Evolutionary conservation across 2,329 filamentous ascomycete species (phyloP).

Genomic region (Botryotinia calthae): DNA sequence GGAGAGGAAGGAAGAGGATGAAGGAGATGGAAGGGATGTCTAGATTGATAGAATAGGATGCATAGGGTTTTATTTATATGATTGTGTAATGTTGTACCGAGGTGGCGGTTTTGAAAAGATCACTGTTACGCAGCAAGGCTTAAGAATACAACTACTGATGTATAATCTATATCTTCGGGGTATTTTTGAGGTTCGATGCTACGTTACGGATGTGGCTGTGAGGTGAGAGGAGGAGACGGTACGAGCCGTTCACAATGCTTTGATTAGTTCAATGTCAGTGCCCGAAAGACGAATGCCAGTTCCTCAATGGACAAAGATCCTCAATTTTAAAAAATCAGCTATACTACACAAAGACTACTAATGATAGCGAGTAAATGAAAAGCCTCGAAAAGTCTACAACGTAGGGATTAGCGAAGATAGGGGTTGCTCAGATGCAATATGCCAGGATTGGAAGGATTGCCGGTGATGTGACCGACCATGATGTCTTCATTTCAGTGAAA

Average conservation of each 20-base stretch:
- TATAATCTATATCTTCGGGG: neutral
- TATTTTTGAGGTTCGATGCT: neutral
- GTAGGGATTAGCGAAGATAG: neutral
- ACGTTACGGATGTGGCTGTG: neutral
- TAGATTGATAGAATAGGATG: neutral
- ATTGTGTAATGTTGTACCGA: neutral
- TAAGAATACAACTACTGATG: neutral
- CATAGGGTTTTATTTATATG: neutral
- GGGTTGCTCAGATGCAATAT: neutral
- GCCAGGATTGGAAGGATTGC: neutral
- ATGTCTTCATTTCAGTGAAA: neutral
- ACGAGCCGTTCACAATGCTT: neutral
- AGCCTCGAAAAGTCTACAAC: neutral
- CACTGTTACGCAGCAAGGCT: neutral
- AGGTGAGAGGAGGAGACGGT: neutral
- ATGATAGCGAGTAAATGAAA: neutral
- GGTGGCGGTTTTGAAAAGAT: neutral
- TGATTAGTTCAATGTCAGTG: neutral
- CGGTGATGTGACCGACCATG: neutral
- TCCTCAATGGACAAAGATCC: neutral
- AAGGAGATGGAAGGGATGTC: neutral
- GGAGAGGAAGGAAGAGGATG: neutral
- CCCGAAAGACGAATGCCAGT: neutral
- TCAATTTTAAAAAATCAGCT: neutral
- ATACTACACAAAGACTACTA: neutral